These are phyloP conservation scores for Bremia lactucae DNA, from an alignment of 352 stramenopile genomes.

Conservation along the genomic window DNA sequence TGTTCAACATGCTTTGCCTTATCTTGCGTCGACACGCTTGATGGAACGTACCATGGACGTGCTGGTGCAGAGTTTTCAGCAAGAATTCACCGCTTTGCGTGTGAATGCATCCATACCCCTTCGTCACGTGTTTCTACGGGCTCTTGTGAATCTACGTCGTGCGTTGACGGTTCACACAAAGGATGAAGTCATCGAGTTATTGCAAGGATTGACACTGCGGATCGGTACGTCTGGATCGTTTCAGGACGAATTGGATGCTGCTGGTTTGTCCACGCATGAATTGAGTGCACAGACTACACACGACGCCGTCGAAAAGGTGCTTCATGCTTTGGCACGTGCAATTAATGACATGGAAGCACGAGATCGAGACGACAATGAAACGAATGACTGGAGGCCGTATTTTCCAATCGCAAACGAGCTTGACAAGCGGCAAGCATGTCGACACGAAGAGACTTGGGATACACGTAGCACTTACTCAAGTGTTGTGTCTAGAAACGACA, in stretches of 20 bases:
- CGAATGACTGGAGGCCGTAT: slow-evolving; percentile 50
- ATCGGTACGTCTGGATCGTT: slow-evolving; percentile 71
- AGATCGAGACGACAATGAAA: slow-evolving; percentile 59
- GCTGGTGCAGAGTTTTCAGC: slow-evolving; percentile 60
- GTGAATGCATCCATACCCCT: slow-evolving; percentile 60
- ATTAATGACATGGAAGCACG: slow-evolving; percentile 72
- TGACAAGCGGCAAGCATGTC: too few relatives aligned
- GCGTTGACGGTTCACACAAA: slow-evolving; percentile 48
- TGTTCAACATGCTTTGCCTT: slow-evolving; percentile 44
- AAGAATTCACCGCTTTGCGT: slow-evolving; percentile 64
- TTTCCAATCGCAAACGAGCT: slow-evolving; percentile 59
- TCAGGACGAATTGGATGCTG: slow-evolving; percentile 44
- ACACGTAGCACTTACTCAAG: slow-evolving; percentile 10
- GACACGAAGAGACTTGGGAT: slow-evolving; percentile 5
- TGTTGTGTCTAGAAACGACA: slow-evolving; percentile 28
- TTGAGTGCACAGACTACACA: slow-evolving; percentile 47
- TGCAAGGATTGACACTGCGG: slow-evolving; percentile 50
- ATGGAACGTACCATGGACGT: slow-evolving; percentile 47
- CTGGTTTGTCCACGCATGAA: slow-evolving; percentile 39
- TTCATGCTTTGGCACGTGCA: slow-evolving; percentile 41
- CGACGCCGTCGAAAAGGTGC: slow-evolving; percentile 37
- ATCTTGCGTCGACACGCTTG: slow-evolving; percentile 23
- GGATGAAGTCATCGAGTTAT: slow-evolving; percentile 20
- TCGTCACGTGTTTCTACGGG: slow-evolving; percentile 68
- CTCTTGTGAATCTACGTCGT: slow-evolving; percentile 57